These are phyloP conservation scores for Lasiodiplodia sp. DNA, from an alignment of 2,329 filamentous ascomycete genomes.

Conservation along the genomic window DNA sequence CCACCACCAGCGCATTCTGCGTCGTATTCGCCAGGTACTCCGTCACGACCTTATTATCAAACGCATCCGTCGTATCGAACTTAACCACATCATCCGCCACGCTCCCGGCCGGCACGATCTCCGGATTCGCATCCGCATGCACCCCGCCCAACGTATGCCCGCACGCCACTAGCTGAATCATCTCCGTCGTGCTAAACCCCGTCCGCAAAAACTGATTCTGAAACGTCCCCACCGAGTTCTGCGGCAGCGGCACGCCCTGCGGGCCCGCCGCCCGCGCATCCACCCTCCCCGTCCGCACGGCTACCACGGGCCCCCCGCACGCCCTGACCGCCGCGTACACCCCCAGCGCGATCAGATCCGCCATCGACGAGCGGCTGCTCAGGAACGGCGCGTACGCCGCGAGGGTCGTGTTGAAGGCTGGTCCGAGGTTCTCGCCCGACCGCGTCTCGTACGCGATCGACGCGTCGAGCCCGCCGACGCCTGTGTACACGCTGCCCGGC, in stretches of 20 bases:
- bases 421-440: slow-evolving; percentile 64
- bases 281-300: slow-evolving; percentile 61
- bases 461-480: slow-evolving; percentile 64
- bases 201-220: slow-evolving; percentile 63
- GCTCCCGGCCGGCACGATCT: slow-evolving; percentile 57
- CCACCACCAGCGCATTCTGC: slow-evolving; percentile 63
- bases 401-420: slow-evolving; percentile 62
- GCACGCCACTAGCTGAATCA: slow-evolving; percentile 68
- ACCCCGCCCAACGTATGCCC: slow-evolving; percentile 69
- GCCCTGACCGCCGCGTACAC: slow-evolving; percentile 66
- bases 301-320: slow-evolving; percentile 65
- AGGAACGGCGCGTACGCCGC: slow-evolving; percentile 62
- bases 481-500: slow-evolving; percentile 58
- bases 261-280: slow-evolving; percentile 60
- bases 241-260: slow-evolving; percentile 64
- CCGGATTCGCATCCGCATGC: slow-evolving; percentile 61
- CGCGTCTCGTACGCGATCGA: slow-evolving; percentile 67
- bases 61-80: slow-evolving; percentile 59
- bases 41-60: slow-evolving; percentile 65
- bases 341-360: slow-evolving; percentile 66
- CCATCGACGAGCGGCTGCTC: slow-evolving; percentile 59
- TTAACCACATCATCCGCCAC: slow-evolving; percentile 53
- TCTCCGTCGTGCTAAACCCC: slow-evolving; percentile 64
- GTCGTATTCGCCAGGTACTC: slow-evolving; percentile 65
- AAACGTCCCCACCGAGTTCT: slow-evolving; percentile 62